Evolutionary conservation across 306 rosid species (phyloP).

Genomic region (Quercus berberidifolia): DNA sequence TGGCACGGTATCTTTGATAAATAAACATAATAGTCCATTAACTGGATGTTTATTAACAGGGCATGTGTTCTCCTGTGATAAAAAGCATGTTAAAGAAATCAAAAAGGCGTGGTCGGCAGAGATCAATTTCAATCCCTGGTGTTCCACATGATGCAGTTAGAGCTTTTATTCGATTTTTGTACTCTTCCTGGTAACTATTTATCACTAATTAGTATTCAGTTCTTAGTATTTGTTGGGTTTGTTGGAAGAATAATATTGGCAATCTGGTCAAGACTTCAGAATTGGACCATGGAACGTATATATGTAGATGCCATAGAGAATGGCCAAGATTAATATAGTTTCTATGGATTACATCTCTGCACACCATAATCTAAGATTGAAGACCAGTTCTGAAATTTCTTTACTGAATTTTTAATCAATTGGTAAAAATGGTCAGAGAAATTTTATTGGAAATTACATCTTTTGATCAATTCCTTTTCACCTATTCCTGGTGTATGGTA

Average conservation of each 20-base stretch:
- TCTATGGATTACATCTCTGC: background rate
- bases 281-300: too few relatives aligned
- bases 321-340: background rate
- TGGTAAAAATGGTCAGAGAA: background rate
- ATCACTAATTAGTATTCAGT: background rate
- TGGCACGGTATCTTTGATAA: background rate
- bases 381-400: background rate
- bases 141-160: conserved; percentile 73
- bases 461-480: background rate
- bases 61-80: conserved; percentile 71
- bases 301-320: background rate
- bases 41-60: conserved; percentile 43
- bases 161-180: conserved; percentile 71
- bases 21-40: background rate
- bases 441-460: background rate
- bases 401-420: background rate
- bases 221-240: conserved; percentile 3
- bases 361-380: background rate
- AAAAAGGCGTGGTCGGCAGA: conserved; percentile 20
- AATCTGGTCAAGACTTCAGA: too few relatives aligned
- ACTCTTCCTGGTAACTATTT: conserved; percentile 58
- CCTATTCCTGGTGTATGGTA: background rate
- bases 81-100: conserved; percentile 54
- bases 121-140: conserved; percentile 57
- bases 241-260: background rate